phyloP scores from a whole-genome alignment of 257 asterid species.

The Datura wrightii region DNA sequence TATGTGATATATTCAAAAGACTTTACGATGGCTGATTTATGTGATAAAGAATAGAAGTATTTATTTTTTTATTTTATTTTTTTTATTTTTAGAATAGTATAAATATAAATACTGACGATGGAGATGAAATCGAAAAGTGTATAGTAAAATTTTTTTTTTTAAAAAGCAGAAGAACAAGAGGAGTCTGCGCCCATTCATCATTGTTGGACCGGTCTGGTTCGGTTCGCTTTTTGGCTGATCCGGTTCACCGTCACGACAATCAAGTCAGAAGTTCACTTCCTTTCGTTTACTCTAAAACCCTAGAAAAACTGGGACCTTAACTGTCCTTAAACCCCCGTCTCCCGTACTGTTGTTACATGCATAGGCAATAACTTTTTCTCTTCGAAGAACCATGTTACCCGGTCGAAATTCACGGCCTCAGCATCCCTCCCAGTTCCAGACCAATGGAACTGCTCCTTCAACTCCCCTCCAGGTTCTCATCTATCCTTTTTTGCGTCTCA shows the following conservation, averaged over 20 bases:
- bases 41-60: too few species aligned
- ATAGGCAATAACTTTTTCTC: background rate
- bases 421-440: slow-evolving; percentile 40
- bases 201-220: background rate
- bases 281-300: slow-evolving; percentile 41
- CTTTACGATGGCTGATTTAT: too few species aligned
- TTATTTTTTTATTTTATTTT: too few species aligned
- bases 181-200: too few species aligned
- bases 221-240: background rate
- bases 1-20: too few species aligned
- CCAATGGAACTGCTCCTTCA: slow-evolving; percentile 47
- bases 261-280: background rate
- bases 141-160: too few species aligned
- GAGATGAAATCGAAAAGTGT: too few species aligned
- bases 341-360: background rate
- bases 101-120: too few species aligned
- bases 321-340: slow-evolving; percentile 20
- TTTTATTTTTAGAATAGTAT: too few species aligned
- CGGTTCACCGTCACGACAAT: background rate
- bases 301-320: slow-evolving; percentile 2
- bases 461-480: slow-evolving; percentile 50
- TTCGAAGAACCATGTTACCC: slow-evolving; percentile 31
- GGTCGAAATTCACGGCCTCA: slow-evolving; percentile 31
- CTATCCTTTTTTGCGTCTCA: background rate
- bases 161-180: too few species aligned